Evolutionary conservation across 1,284 basidiomycete species (phyloP), one percentile per base, ranked within the genome.

Genomic region (Ganoderma leucocontextum): DNA sequence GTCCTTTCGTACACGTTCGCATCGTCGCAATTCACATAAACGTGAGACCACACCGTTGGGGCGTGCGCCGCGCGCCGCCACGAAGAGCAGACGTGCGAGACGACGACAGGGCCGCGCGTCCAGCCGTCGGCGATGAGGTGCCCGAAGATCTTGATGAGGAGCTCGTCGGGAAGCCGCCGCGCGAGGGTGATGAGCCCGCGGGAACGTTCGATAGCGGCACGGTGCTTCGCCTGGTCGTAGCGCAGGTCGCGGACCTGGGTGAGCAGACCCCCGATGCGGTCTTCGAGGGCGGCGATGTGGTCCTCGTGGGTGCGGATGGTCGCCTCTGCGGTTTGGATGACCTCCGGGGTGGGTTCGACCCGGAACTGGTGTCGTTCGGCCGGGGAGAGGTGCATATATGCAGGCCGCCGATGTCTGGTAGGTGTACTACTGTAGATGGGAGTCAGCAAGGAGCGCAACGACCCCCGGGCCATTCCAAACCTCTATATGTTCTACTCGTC

Each of bases 61-160:
- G 81, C 80, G 61, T 76, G 78, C 6, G 87, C 81, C 0, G 87
- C 88, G 71, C 80, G 82, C 63, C 88, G 82, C 89, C 89, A 91
- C 65, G 84, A 79, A 3, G 85, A 82, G 73, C 88, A 91, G 42
- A 90, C 88, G 62, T 89, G 87, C 15, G 88, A 89, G 53, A 83
- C 83, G 57, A 83, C 80, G 22, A 90, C 75, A 17, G 89, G 89
- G 12, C 85, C 87, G 29, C 83, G 82, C 22, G 84, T 85, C 85
- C 87, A 90, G 13, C 86, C 86, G 60, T 82, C 81, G 29, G 77
- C 77, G 9, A 84, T 82, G 73, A 86, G 88, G 39, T 82, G 76
- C 68, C 86, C 83, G 72, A 90, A 87, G 39, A 90, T 86, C 68
- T 79, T 77, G 41, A 84, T 85, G 52, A 91, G 83, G 29, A 90